Evolutionary conservation across 805 yeast species (phyloP), one percentile per base, ranked within the genome.

Genomic region (Yamadazyma tumulicola): DNA sequence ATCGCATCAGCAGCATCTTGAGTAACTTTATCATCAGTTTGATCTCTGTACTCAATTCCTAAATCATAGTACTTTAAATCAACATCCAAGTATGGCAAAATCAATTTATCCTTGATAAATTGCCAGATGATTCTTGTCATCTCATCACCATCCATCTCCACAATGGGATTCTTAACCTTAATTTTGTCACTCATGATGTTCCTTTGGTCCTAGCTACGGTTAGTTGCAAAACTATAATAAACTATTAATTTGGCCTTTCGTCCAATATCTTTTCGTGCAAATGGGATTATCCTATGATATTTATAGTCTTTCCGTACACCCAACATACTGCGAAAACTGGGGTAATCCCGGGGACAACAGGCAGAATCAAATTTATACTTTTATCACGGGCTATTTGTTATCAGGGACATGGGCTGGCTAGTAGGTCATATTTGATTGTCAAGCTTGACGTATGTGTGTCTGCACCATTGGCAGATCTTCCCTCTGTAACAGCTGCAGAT

Each of bases 61-160:
- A 91, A 71, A 58, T 91, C 97, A 67, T 85, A 91, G 69, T 91
- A 91, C 61, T 87, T 82, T 59, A 91, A 74, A 54, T 91, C 94
- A 34, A 91, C 73, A 52, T 91, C 85, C 52, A 91, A 67, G 61
- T 78, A 89, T 19, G 97, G 97, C 34, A 74, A 65, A 54, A 91
- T 79, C 61, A 91, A 75, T 64, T 86, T 77, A 47, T 86, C 91
- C 60, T 83, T 85, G 65, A 91, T 91, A 51, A 80, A 62, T 49
- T 85, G 74, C 97, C 97, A 91, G 69, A 91, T 91, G 61, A 91
- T 87, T 58, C 97, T 75, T 56, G 97, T 91, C 85, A 84, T 86
- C 67, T 91, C 97, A 63, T 91, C 97, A 45, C 97, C 97, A 53
- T 91, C 97, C 84, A 91, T 78, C 61, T 91, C 97, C 45, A 91